phyloP scores from a whole-genome alignment of 2,329 filamentous ascomycete genomes.

The Colletotrichum sidae region DNA sequence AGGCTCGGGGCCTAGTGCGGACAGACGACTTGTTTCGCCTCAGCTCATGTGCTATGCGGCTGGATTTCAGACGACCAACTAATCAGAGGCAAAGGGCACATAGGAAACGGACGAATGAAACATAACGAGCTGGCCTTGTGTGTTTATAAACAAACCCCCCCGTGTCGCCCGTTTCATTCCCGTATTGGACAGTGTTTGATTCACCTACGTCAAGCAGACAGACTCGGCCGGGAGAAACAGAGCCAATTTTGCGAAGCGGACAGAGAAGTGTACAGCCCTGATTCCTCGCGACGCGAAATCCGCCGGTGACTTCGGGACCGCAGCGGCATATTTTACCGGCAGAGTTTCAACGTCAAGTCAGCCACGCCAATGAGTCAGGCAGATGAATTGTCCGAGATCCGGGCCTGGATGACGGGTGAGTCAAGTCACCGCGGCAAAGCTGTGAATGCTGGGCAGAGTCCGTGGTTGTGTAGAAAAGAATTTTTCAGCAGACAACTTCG shows the following conservation, averaged over 20 bases:
- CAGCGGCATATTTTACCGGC: constrained; percentile 15
- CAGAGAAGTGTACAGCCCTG: constrained; percentile 22
- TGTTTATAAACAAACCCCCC: not conserved
- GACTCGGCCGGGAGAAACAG: constrained; percentile 1
- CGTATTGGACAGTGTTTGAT: not conserved
- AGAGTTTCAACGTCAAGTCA: constrained; percentile 27
- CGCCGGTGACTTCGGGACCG: constrained; percentile 17
- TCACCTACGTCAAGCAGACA: not conserved
- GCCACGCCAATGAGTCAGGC: constrained; percentile 13
- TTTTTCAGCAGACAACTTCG: not conserved
- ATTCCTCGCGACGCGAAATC: constrained; percentile 29
- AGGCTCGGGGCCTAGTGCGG: not conserved
- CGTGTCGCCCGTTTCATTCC: constrained; percentile 8
- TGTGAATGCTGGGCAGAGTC: constrained; percentile 1
- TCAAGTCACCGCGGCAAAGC: not conserved
- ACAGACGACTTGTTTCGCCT: constrained; percentile 9
- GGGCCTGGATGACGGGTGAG: not conserved
- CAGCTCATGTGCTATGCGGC: constrained; percentile 15
- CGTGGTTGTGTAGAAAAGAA: not conserved
- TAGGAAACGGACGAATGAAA: constrained; percentile 19
- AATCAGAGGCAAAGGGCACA: not conserved
- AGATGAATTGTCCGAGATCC: constrained; percentile 3
- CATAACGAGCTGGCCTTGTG: constrained; percentile 1
- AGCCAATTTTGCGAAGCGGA: not conserved
- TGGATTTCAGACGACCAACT: constrained; percentile 14